Conservation (phyloP, 2,329 filamentous ascomycete genomes). For the Exophiala aquamarina region DNA sequence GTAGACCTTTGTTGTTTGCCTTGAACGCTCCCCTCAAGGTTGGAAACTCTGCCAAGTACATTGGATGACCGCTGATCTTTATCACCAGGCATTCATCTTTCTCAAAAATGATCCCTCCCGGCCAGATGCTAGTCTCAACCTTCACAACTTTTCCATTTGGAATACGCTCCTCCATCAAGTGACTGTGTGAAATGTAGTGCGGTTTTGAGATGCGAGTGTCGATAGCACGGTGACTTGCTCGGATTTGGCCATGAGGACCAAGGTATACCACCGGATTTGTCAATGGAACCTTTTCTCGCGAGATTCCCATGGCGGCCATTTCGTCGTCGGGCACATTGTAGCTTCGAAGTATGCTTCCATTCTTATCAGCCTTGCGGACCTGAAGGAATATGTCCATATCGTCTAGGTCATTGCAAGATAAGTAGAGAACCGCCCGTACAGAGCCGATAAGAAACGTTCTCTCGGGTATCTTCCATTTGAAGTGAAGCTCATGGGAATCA, state of each 20-base stretch:
- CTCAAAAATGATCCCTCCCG: slow-evolving; percentile 47
- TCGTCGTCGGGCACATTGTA: slow-evolving; percentile 37
- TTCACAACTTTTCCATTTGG: not conserved
- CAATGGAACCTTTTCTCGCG: not conserved
- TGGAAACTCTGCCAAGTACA: slow-evolving; percentile 39
- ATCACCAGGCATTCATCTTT: slow-evolving; percentile 37
- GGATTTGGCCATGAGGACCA: slow-evolving; percentile 1
- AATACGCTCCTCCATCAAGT: slow-evolving; percentile 4
- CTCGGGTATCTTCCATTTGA: slow-evolving; percentile 42
- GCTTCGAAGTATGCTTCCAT: slow-evolving; percentile 43
- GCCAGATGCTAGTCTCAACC: slow-evolving; percentile 38
- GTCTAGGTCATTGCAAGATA: slow-evolving; percentile 42
- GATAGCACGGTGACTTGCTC: slow-evolving; percentile 2
- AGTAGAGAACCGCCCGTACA: slow-evolving; percentile 48
- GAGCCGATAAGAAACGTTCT: slow-evolving; percentile 41
- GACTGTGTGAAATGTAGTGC: not conserved
- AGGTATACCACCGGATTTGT: slow-evolving; percentile 1
- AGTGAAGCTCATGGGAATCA: slow-evolving; percentile 26
- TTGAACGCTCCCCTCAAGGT: not conserved
- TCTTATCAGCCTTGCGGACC: slow-evolving; percentile 44
- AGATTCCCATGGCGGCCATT: slow-evolving; percentile 1
- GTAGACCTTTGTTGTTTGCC: not conserved
- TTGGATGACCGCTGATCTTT: slow-evolving; percentile 35
- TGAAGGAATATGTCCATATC: slow-evolving; percentile 48
- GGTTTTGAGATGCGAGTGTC: not conserved